These are phyloP conservation scores for Ambrosia artemisiifolia DNA, from an alignment of 129 eudicot genomes.

Conservation along the genomic window DNA sequence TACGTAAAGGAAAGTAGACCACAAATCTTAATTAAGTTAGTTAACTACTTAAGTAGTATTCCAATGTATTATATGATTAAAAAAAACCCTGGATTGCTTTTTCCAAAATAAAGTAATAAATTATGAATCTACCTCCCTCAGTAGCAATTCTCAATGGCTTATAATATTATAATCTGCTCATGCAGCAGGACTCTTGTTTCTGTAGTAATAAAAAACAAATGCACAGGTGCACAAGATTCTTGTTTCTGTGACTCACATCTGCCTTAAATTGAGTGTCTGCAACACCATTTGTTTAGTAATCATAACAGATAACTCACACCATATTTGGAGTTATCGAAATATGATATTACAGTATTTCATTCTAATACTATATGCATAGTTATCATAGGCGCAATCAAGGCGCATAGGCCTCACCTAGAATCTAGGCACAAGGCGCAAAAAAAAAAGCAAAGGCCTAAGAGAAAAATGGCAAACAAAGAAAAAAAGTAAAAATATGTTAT, in stretches of 20 bases:
- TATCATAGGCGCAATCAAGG: no score
- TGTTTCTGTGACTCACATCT: background rate
- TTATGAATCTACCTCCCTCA: constrained; percentile 3
- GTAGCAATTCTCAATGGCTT: background rate
- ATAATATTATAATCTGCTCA: constrained; percentile 16
- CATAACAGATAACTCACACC: background rate
- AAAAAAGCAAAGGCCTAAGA: no score
- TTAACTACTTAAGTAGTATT: no score
- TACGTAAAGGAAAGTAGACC: background rate
- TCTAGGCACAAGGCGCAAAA: no score
- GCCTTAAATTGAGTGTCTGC: constrained; percentile 19
- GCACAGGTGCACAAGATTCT: constrained; percentile 11
- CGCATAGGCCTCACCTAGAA: no score
- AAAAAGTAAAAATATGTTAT: no score
- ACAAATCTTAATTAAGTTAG: background rate
- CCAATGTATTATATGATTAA: background rate
- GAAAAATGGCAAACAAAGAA: no score
- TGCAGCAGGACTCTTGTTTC: constrained; percentile 22
- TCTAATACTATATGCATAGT: no score
- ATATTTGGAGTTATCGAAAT: no score
- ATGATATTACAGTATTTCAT: no score
- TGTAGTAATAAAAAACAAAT: constrained; percentile 8
- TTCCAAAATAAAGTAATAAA: background rate
- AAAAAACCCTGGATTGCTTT: background rate
- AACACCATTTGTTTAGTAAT: constrained; percentile 10